Percentiles rank a stretch among this genome's conserved stretches.
Evolutionary conservation across 1,284 basidiomycete species (phyloP).

Genomic region (Heimioporus retisporus): DNA sequence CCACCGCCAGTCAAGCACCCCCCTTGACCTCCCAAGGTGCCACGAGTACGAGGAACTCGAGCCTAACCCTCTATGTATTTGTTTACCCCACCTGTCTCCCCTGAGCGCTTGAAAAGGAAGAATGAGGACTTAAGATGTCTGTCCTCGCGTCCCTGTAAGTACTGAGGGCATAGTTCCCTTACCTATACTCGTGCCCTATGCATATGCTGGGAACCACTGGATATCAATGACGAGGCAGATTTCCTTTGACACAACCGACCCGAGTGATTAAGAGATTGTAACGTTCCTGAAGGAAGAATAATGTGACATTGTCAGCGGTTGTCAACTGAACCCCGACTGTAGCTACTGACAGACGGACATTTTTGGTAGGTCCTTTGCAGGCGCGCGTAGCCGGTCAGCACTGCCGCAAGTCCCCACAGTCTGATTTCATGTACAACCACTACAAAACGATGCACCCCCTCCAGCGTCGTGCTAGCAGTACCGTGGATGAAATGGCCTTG

Average conservation of each 20-base stretch:
- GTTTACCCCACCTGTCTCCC: constrained; percentile 39
- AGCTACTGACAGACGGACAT: constrained; percentile 42
- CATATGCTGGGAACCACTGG: constrained; percentile 41
- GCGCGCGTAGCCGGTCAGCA: constrained; percentile 12
- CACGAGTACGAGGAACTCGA: constrained; percentile 38
- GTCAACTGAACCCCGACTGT: constrained; percentile 38
- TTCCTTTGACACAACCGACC: constrained; percentile 42
- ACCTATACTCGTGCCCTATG: constrained; percentile 35
- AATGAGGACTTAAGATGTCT: constrained; percentile 31
- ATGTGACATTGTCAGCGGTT: constrained; percentile 39
- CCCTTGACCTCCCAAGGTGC: constrained; percentile 40
- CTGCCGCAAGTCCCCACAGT: constrained; percentile 16
- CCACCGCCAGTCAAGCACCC: constrained; percentile 40
- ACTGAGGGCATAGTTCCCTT: constrained; percentile 34
- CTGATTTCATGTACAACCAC: constrained; percentile 20
- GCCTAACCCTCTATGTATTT: constrained; percentile 43
- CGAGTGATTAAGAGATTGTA: constrained; percentile 42
- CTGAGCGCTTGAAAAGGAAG: constrained; percentile 34
- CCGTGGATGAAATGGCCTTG: no score
- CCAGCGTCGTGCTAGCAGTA: background rate
- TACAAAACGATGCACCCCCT: constrained; percentile 8
- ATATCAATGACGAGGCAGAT: constrained; percentile 44
- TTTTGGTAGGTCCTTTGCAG: constrained; percentile 30
- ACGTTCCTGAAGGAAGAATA: constrained; percentile 44
- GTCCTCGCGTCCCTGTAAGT: constrained; percentile 39